A percentile compares a stretch with the other conserved stretches of the same genome.
These are phyloP conservation scores for Citrus sinensis DNA, from an alignment of 345 rosid genomes.

Conservation along the genomic window DNA sequence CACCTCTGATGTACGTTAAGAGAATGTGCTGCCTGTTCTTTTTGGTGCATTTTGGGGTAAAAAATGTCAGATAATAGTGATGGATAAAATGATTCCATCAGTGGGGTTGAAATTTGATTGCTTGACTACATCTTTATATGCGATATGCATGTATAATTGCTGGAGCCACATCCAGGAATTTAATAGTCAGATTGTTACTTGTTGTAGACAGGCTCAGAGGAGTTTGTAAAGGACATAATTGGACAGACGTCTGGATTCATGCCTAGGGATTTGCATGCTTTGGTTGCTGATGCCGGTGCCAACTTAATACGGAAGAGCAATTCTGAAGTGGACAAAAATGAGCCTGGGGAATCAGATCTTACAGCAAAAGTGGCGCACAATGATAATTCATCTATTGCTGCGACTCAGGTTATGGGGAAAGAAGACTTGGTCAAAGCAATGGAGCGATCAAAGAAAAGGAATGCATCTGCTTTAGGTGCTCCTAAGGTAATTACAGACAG, in stretches of 20 bases:
- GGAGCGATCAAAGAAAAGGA: constrained; percentile 90
- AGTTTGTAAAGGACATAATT: constrained; percentile 60
- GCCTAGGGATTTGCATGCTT: constrained; percentile 82
- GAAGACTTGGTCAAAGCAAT: constrained; percentile 64
- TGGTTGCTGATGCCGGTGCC: constrained; percentile 88
- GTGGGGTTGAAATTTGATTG: not conserved
- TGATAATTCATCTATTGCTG: constrained; percentile 23
- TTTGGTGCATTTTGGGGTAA: not conserved
- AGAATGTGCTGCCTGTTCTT: not conserved
- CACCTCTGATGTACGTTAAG: constrained; percentile 56
- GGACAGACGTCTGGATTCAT: constrained; percentile 96
- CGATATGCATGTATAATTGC: not conserved
- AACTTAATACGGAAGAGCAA: constrained; percentile 46
- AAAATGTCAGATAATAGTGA: not conserved
- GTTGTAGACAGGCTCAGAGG: constrained; percentile 64
- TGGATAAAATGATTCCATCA: not conserved
- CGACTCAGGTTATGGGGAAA: constrained; percentile 36
- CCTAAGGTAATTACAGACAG: constrained; percentile 62
- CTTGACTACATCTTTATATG: not conserved
- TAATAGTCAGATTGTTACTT: constrained; percentile 27
- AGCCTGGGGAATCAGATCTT: constrained; percentile 24
- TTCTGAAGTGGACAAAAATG: constrained; percentile 32
- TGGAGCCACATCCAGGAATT: not conserved
- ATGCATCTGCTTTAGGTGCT: constrained; percentile 90
- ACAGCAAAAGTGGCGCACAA: constrained; percentile 28